Evolutionary conservation across 2,329 filamentous ascomycete species (phyloP).

Genomic region (Colletotrichum navitas): DNA sequence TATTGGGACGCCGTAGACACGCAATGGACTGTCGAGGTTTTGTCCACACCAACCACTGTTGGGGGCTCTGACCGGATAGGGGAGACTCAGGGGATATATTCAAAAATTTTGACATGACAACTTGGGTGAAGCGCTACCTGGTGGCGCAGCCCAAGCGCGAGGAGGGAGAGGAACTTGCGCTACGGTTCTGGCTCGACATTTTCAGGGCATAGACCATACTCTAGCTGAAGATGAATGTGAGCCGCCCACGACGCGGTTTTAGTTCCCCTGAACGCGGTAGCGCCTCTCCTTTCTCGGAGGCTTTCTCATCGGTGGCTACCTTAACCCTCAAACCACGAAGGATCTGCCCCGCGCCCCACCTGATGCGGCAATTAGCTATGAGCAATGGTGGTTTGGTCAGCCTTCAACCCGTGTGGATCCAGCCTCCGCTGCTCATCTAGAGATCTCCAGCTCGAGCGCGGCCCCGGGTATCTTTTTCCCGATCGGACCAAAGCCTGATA

Average conservation of each 20-base stretch:
- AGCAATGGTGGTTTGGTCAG: background rate
- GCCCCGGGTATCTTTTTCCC: background rate
- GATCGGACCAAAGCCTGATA: background rate
- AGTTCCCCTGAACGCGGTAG: background rate
- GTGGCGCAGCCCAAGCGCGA: slow-evolving; percentile 28
- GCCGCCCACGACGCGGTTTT: background rate
- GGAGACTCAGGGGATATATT: background rate
- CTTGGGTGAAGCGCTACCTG: slow-evolving; percentile 4
- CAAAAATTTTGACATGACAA: background rate
- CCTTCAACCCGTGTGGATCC: background rate
- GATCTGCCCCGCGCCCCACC: background rate
- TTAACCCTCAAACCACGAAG: background rate
- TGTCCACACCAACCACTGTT: slow-evolving; percentile 28
- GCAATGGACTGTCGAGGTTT: slow-evolving; percentile 19
- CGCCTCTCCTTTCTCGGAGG: background rate
- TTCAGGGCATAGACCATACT: background rate
- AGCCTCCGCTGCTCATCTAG: background rate
- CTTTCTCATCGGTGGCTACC: background rate
- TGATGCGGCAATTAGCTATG: background rate
- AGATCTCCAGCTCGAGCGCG: slow-evolving; percentile 5
- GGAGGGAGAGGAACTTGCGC: background rate
- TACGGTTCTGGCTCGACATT: background rate
- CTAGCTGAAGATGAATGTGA: background rate
- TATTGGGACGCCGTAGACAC: slow-evolving; percentile 22
- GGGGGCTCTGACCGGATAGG: background rate